Conservation (phyloP, 2,329 filamentous ascomycete genomes). For the Sordariomycetes sp. region DNA sequence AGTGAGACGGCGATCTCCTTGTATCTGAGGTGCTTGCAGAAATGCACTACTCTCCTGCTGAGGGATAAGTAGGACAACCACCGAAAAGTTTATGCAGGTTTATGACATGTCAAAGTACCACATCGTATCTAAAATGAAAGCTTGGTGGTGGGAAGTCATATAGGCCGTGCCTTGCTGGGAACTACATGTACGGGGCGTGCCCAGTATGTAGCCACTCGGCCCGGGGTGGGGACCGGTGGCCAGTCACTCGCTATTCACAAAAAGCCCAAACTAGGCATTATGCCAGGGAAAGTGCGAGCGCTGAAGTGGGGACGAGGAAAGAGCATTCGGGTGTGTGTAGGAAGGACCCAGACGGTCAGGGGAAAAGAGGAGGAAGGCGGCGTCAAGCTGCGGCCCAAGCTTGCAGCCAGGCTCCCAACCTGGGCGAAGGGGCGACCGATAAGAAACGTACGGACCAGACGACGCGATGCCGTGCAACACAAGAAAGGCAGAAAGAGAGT, state of each 20-base stretch:
- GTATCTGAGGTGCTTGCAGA: neutral
- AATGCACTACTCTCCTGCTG: neutral
- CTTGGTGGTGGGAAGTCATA: neutral
- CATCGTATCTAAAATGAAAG: neutral
- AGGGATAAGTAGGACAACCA: neutral
- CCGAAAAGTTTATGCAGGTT: neutral
- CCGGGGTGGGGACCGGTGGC: neutral
- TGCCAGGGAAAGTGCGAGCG: neutral
- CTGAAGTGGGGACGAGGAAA: neutral
- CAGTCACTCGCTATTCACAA: neutral
- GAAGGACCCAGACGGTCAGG: neutral
- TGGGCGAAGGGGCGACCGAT: neutral
- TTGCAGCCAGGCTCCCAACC: neutral
- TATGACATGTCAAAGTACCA: neutral
- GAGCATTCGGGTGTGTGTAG: neutral
- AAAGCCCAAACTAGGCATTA: neutral
- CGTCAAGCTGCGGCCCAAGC: neutral
- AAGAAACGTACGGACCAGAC: neutral
- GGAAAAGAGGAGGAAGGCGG: neutral
- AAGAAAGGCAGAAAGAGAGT: neutral
- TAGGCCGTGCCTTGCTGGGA: neutral
- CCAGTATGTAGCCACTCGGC: neutral
- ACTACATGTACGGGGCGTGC: neutral
- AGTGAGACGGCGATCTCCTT: neutral
- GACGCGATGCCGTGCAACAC: neutral